Conservation (phyloP, 495 filamentous ascomycete genomes). For the Aspergillus panamensis region DNA sequence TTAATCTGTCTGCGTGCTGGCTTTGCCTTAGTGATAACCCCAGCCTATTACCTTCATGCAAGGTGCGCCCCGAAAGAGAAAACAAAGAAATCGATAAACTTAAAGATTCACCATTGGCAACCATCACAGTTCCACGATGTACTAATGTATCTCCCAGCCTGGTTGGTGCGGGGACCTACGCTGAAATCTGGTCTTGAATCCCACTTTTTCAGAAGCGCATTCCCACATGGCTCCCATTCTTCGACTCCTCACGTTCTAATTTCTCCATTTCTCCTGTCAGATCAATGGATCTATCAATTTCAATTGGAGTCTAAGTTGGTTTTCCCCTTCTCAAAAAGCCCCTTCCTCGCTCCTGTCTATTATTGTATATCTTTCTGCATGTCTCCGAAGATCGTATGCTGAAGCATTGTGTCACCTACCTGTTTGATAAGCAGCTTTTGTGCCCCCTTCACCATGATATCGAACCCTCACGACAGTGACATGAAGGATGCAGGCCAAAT, state of each 20-base stretch:
- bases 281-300: constrained; percentile 1
- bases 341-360: background rate
- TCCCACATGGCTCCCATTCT: constrained; percentile 14
- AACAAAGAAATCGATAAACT: constrained; percentile 5
- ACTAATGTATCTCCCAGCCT: background rate
- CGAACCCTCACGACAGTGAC: constrained; percentile 6
- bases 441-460: constrained; percentile 1
- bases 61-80: background rate
- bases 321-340: background rate
- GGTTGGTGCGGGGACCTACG: background rate
- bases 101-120: background rate
- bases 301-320: background rate
- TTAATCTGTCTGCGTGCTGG: background rate
- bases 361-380: constrained; percentile 1
- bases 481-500: constrained; percentile 20
- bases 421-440: background rate
- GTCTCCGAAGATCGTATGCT: background rate
- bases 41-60: background rate
- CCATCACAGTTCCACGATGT: background rate
- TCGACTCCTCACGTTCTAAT: constrained; percentile 5
- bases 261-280: background rate
- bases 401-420: background rate
- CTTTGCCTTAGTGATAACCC: background rate
- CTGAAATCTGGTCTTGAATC: background rate
- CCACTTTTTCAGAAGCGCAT: constrained; percentile 3